Percentiles rank a stretch among this genome's conserved stretches.
Evolutionary conservation across 306 rosid species (phyloP).

Genomic region (Cucurbita ficifolia): DNA sequence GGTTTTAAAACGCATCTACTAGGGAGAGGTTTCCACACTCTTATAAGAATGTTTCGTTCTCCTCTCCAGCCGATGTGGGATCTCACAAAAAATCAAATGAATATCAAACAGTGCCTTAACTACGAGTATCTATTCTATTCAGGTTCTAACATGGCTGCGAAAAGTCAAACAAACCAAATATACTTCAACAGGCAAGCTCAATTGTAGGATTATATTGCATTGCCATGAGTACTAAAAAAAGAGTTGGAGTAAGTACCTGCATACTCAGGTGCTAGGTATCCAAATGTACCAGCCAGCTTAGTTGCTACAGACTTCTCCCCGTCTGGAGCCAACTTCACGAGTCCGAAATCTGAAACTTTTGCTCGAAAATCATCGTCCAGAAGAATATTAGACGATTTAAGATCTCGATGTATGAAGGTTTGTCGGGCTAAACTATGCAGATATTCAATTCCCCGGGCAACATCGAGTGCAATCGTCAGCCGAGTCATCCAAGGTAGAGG

Average conservation of each 20-base stretch:
- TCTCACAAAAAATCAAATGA: too few relatives aligned
- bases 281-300: conserved; percentile 77
- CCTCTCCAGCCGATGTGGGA: too few relatives aligned
- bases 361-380: conserved; percentile 56
- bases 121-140: too few relatives aligned
- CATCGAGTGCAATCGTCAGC: conserved; percentile 68
- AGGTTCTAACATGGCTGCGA: neutral
- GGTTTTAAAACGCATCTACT: too few relatives aligned
- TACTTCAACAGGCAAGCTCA: neutral
- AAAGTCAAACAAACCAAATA: neutral
- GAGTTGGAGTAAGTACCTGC: conserved; percentile 27
- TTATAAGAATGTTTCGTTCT: too few relatives aligned
- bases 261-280: conserved; percentile 87
- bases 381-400: conserved; percentile 75
- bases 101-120: too few relatives aligned
- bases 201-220: neutral
- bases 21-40: too few relatives aligned
- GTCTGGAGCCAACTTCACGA: conserved; percentile 73
- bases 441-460: conserved; percentile 70
- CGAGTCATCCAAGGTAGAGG: conserved; percentile 63
- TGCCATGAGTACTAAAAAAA: neutral
- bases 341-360: conserved; percentile 70
- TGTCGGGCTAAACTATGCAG: conserved; percentile 59
- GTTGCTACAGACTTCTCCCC: conserved; percentile 54
- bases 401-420: conserved; percentile 69